Base-by-base conservation (phyloP, 305 asterid genomes). In the Coffea humblotiana region DNA sequence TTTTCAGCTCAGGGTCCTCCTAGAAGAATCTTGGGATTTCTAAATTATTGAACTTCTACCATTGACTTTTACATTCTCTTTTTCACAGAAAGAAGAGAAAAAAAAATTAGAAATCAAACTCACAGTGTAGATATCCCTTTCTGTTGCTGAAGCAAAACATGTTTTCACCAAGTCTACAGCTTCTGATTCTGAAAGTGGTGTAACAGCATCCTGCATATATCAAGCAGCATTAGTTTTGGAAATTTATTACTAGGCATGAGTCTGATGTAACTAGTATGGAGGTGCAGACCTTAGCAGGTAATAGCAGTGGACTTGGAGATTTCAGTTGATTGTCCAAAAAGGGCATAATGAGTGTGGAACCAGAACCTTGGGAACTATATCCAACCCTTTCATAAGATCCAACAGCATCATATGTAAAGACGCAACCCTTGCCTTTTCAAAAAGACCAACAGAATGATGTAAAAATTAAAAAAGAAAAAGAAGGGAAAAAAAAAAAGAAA, bases 341-440 rank as follows among this genome's bases (percentile, higher is more conserved):
- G 78, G 89, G 89, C 87, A 81, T 83, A 64, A 86, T 83, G 58
- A 85, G 83, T 12, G 84, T 77, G 43, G 82, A 78, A 49, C 84
- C 83, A 80, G 84, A 83, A 43, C 99, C 99, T 83, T 95, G 99
- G 81, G 99, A 91, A 77, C 99, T 95, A 87, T 95, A 95, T 72
- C 99, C 99, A 82, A 94, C 98, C 90, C 99, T 91, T 88, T 95
- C 99, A 84, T 93, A 95, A 68, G 99, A 95, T 77, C 99, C 97
- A 86, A 95, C 99, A 75, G 97, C 99, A 78, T 95, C 99, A 77
- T 94, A 94, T 43, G 98, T 94, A 89, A 90, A 94, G 86, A 94
- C 98, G 80, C 98, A 94, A 56, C 96, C 98, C 90, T 94, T 94
- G 27, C 98, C 98, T 94, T 79, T 81, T 76, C 48, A 68, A 75